Percentiles rank a stretch among this genome's conserved stretches.
Conservation (phyloP, 2,329 filamentous ascomycete species). For the Hymenoscyphus linearis region DNA sequence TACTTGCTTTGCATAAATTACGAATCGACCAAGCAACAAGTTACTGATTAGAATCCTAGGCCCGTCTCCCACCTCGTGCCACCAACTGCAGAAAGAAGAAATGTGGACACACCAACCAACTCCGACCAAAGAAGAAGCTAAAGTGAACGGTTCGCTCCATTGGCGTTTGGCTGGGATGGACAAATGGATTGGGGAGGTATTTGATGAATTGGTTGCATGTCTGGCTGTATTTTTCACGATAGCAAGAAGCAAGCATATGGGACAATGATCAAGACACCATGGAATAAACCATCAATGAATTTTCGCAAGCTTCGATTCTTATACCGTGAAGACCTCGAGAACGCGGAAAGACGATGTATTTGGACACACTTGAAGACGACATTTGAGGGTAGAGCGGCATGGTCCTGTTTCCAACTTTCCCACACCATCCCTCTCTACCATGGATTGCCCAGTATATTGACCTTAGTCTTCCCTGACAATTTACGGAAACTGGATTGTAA, state of each 20-base stretch:
- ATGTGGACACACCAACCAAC: conserved; percentile 99
- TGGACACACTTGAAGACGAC: neutral
- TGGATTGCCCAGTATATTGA: neutral
- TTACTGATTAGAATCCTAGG: conserved; percentile 37
- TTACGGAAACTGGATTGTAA: neutral
- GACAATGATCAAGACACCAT: conserved; percentile 13
- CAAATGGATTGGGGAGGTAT: conserved; percentile 13
- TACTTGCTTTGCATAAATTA: conserved; percentile 28
- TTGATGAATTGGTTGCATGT: conserved; percentile 23
- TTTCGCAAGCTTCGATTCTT: neutral
- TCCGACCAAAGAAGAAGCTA: conserved; percentile 99
- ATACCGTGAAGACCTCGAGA: neutral
- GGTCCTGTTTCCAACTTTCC: neutral
- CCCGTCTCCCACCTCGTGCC: conserved; percentile 91
- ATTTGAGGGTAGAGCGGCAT: neutral
- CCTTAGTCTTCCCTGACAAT: neutral
- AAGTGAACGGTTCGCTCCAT: conserved; percentile 61
- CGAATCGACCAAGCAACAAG: neutral
- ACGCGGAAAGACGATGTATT: neutral
- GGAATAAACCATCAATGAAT: neutral
- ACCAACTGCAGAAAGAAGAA: conserved; percentile 99
- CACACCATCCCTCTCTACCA: neutral
- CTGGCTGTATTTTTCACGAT: conserved; percentile 26
- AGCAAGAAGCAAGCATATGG: conserved; percentile 22
- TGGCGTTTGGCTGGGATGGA: conserved; percentile 28